Percentiles rank a stretch among this genome's conserved stretches.
These are phyloP conservation scores for Phytophthora pisi DNA, from an alignment of 352 stramenopile species.

Conservation along the genomic window DNA sequence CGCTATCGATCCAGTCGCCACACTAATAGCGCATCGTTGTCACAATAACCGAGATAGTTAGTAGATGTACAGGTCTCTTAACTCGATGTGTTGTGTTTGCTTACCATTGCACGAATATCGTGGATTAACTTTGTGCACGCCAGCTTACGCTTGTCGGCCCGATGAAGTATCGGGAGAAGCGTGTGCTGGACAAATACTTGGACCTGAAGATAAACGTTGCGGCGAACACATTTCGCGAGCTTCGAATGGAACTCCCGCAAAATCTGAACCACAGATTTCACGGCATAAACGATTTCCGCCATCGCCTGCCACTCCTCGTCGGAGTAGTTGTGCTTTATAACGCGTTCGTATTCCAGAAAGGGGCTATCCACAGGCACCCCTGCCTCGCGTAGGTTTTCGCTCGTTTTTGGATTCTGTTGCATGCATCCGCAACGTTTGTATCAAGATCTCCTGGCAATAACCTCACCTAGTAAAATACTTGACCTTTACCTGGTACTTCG, in stretches of 20 bases:
- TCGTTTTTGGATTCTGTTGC: constrained; percentile 43
- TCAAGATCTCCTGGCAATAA: background rate
- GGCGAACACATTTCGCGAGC: constrained; percentile 52
- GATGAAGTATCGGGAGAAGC: constrained; percentile 77
- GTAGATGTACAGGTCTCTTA: background rate
- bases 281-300: constrained; percentile 62
- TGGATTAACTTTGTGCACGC: constrained; percentile 69
- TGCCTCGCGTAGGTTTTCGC: constrained; percentile 33
- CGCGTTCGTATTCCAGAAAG: constrained; percentile 69
- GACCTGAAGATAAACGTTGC: constrained; percentile 63
- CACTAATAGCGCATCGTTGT: constrained; percentile 34
- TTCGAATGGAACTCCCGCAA: constrained; percentile 39
- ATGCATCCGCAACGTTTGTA: background rate
- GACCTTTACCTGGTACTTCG: constrained; percentile 57
- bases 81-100: constrained; percentile 3
- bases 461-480: background rate
- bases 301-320: constrained; percentile 62
- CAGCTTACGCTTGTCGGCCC: constrained; percentile 86
- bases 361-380: constrained; percentile 37
- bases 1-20: constrained; percentile 58
- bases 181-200: constrained; percentile 82
- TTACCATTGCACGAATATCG: constrained; percentile 68
- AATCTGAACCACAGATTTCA: constrained; percentile 69
- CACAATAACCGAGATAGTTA: constrained; percentile 1
- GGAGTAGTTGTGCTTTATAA: constrained; percentile 77